These are phyloP conservation scores for Arctium lappa DNA, from an alignment of 129 eudicot genomes.

Conservation along the genomic window DNA sequence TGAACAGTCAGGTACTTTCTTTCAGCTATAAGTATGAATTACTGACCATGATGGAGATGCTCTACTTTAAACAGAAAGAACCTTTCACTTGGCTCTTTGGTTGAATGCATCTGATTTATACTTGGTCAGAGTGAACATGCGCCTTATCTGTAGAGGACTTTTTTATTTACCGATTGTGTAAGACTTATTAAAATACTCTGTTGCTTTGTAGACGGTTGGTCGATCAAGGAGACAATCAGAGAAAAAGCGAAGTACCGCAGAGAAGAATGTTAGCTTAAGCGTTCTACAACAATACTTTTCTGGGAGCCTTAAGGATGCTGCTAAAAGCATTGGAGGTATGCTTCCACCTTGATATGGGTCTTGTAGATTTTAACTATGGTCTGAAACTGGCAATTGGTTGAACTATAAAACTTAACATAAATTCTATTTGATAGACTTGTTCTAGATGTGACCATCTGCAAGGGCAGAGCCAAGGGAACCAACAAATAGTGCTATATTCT, in stretches of 20 bases:
- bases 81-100: background rate
- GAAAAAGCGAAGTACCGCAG: slow-evolving; percentile 67
- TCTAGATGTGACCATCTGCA: no score
- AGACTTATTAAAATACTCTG: background rate
- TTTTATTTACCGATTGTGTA: background rate
- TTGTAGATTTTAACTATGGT: background rate
- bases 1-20: slow-evolving; percentile 1
- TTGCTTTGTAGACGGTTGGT: slow-evolving; percentile 32
- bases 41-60: no score
- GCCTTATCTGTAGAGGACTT: background rate
- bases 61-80: background rate
- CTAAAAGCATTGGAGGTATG: slow-evolving; percentile 91
- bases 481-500: no score
- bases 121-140: slow-evolving; percentile 3
- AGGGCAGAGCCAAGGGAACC: background rate
- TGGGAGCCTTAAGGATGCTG: slow-evolving; percentile 96
- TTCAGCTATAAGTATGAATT: background rate
- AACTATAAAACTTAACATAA: background rate
- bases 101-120: slow-evolving; percentile 1
- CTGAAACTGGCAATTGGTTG: background rate
- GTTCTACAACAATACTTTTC: slow-evolving; percentile 90
- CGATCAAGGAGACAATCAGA: slow-evolving; percentile 52
- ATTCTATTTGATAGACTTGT: background rate
- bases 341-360: background rate
- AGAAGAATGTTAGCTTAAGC: slow-evolving; percentile 68